These are phyloP conservation scores for Pharnaceum exiguum DNA, from an alignment of 148 eudicot genomes.

Conservation along the genomic window DNA sequence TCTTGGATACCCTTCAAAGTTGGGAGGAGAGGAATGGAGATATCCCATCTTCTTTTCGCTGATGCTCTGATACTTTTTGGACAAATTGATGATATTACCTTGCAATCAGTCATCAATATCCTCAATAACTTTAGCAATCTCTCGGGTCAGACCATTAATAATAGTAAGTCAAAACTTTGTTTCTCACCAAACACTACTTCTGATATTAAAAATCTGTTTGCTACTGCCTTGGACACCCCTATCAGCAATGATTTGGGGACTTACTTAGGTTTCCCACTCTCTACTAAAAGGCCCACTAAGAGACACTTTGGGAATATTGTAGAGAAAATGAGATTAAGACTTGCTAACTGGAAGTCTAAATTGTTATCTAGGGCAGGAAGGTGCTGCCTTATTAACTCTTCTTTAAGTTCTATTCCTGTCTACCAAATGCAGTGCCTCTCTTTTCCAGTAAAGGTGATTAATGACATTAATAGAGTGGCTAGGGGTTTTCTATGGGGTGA, in stretches of 20 bases:
- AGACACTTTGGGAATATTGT: not conserved
- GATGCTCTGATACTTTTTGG: not conserved
- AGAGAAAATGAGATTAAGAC: not conserved
- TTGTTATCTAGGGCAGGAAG: not conserved
- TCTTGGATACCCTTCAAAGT: not conserved
- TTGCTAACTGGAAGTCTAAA: not conserved
- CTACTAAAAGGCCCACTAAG: not conserved
- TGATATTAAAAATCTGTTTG: too few relatives aligned
- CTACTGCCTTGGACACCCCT: too few relatives aligned
- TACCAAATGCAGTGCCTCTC: not conserved
- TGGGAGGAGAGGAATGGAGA: not conserved
- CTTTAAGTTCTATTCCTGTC: not conserved
- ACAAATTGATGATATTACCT: too few relatives aligned
- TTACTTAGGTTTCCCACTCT: not conserved
- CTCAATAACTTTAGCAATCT: too few relatives aligned
- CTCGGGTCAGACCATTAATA: too few relatives aligned
- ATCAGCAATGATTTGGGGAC: not conserved
- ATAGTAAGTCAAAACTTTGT: too few relatives aligned
- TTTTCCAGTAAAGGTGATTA: not conserved
- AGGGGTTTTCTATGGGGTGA: not conserved
- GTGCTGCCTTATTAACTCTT: not conserved
- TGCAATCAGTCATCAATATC: too few relatives aligned
- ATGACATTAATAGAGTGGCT: not conserved
- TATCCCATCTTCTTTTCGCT: not conserved
- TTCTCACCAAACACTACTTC: too few relatives aligned